Evolutionary conservation across 106 monocot species (phyloP), one percentile per base, ranked within the genome.

Genomic region (Dendrobium chrysotoxum): DNA sequence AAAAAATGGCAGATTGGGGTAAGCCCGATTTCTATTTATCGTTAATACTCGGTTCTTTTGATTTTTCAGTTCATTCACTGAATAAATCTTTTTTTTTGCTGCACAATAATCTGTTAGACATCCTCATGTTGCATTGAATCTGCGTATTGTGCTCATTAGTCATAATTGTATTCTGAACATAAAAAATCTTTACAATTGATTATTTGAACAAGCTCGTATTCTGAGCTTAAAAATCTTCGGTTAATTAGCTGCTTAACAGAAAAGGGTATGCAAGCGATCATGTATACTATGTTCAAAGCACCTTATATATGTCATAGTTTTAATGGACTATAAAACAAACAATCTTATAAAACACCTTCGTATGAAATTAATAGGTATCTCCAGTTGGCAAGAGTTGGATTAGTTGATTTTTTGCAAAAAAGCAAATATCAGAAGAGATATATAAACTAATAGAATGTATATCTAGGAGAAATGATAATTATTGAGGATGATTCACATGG

Each of bases 1-100:
- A 70, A 67, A 70, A 35, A 16, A 70, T 70, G 70, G 70, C 70
- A 35, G 70, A 70, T 23, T 70, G 70, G 70, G 70, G 70, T 70
- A 70, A 35, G 31, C 4, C 23, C 61, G 6, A 13, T 35, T 35
- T 70, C 35, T 15, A 35, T 70, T 35, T 70, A 38, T 0, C 17
- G 35, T 70, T 31, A n/a, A 31, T 23, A 25, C n/a, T n/a, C 6
- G 23, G 7, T 23, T 23, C 1, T 61, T 7, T 61, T 35, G 11
- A 35, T 70, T 70, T 4, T 70, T 70, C 2, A 70, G 70, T 65
- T 65, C 26, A 65, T 65, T 65, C 64, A 25, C 64, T 65, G 7
- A 65, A 26, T 65, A 65, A n/a, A 65, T 23, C 64, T 25, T 65
- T 65, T 1, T 2, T 25, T 25, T 25, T n/a, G 64, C 6, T 9